Evolutionary conservation across 2,329 filamentous ascomycete genomes (phyloP).

Genomic region (Kalmusia sp.): DNA sequence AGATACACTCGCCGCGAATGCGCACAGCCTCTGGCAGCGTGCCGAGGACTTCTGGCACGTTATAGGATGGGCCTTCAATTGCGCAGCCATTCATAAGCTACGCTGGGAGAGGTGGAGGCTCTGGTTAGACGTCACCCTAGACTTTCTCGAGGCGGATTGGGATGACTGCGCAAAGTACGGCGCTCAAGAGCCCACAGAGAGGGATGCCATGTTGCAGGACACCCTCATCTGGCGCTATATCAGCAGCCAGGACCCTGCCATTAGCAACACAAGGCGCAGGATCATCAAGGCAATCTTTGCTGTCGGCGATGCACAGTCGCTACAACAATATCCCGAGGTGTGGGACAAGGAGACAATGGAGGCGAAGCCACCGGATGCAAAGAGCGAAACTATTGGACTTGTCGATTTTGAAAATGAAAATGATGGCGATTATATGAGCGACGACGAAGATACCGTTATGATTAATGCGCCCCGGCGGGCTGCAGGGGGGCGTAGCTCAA

Average conservation of each 20-base stretch:
- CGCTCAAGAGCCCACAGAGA: slow-evolving; percentile 19
- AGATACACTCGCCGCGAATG: slow-evolving; percentile 61
- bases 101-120: slow-evolving; percentile 83
- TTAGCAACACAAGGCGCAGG: slow-evolving; percentile 53
- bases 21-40: slow-evolving; percentile 73
- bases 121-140: slow-evolving; percentile 82
- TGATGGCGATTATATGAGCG: slow-evolving; percentile 61
- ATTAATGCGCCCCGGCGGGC: slow-evolving; percentile 21
- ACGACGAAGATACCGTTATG: slow-evolving; percentile 38
- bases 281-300: slow-evolving; percentile 73
- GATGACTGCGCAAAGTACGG: slow-evolving; percentile 57
- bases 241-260: slow-evolving; percentile 42
- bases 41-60: slow-evolving; percentile 89
- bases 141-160: slow-evolving; percentile 77
- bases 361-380: slow-evolving; percentile 54
- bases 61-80: slow-evolving; percentile 93
- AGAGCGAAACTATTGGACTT: slow-evolving; percentile 65
- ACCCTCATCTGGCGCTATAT: slow-evolving; percentile 70
- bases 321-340: slow-evolving; percentile 68
- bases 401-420: slow-evolving; percentile 62
- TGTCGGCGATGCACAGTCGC: slow-evolving; percentile 62
- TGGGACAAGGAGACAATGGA: slow-evolving; percentile 70
- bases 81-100: slow-evolving; percentile 73
- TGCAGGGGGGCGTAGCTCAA: slow-evolving; percentile 3
- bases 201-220: slow-evolving; percentile 49